Evolutionary conservation across 1,139 yeast species (phyloP).

Genomic region (Nakaseomyces glabratus): DNA sequence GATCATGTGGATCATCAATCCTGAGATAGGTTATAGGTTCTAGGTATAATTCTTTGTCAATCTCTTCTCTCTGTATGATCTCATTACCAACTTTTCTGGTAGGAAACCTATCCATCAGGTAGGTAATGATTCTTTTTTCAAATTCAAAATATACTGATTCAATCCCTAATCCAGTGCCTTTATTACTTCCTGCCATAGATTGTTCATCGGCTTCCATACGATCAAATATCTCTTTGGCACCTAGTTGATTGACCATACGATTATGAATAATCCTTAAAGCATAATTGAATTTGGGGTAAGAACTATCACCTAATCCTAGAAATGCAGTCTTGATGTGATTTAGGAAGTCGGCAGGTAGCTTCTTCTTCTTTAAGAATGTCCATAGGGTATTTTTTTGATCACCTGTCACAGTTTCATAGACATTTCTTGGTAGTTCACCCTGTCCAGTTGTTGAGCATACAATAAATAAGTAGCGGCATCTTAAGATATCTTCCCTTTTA

Average conservation of each 20-base stretch:
- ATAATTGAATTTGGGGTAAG: constrained; percentile 79
- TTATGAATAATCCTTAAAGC: constrained; percentile 77
- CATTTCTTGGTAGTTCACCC: constrained; percentile 84
- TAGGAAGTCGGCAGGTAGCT: constrained; percentile 56
- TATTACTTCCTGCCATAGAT: constrained; percentile 32
- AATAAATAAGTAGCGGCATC: constrained; percentile 48
- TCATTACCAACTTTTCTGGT: constrained; percentile 16
- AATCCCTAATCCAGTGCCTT: constrained; percentile 56
- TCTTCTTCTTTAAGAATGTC: constrained; percentile 60
- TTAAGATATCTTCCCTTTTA: constrained; percentile 42
- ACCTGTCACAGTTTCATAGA: constrained; percentile 29
- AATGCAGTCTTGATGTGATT: constrained; percentile 57
- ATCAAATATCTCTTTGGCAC: constrained; percentile 61
- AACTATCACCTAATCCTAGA: constrained; percentile 92
- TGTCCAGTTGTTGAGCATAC: constrained; percentile 92
- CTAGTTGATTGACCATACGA: constrained; percentile 62
- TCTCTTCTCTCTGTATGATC: constrained; percentile 15
- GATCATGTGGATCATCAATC: constrained; percentile 6
- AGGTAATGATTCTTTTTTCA: constrained; percentile 47
- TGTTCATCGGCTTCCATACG: constrained; percentile 89
- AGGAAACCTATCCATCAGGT: constrained; percentile 37
- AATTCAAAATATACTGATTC: constrained; percentile 74
- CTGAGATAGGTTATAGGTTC: constrained; percentile 24
- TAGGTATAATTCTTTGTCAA: constrained; percentile 22
- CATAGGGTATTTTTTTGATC: constrained; percentile 42